Conservation (phyloP, 1,284 basidiomycete genomes). For the Apiotrichum veenhuisii region DNA sequence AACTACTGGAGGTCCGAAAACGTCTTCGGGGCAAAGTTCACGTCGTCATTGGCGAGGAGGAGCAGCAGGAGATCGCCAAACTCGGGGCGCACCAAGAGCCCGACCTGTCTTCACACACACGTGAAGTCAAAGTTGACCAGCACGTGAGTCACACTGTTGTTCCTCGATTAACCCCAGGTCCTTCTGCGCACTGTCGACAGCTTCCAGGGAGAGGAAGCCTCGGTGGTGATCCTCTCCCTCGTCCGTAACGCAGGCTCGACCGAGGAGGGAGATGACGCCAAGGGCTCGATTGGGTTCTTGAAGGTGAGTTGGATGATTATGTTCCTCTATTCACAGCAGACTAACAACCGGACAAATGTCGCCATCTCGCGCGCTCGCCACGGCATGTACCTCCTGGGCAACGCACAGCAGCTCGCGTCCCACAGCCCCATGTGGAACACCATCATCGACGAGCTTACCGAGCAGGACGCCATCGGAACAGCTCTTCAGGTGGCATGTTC, state of each 20-base stretch:
- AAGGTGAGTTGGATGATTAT: conserved; percentile 52
- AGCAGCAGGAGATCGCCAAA: conserved; percentile 56
- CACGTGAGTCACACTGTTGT: background rate
- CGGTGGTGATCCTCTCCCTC: conserved; percentile 66
- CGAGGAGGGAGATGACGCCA: background rate
- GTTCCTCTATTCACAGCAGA: conserved; percentile 20
- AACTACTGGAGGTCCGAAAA: conserved; percentile 60
- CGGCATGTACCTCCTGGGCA: conserved; percentile 68
- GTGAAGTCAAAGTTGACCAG: background rate
- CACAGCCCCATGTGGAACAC: conserved; percentile 57
- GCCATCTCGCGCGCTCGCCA: conserved; percentile 69
- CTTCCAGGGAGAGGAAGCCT: conserved; percentile 57
- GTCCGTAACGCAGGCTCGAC: conserved; percentile 53
- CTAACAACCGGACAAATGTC: conserved; percentile 52
- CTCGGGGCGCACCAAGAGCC: background rate
- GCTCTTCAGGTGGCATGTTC: conserved; percentile 61
- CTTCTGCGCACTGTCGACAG: conserved; percentile 69
- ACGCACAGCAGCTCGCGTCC: conserved; percentile 48
- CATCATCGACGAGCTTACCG: conserved; percentile 59
- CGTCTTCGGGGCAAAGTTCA: conserved; percentile 55
- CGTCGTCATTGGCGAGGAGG: conserved; percentile 65
- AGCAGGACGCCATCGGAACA: conserved; percentile 53
- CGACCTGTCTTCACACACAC: background rate
- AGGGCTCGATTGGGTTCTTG: conserved; percentile 63
- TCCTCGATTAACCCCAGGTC: conserved; percentile 53